These are phyloP conservation scores for Annulohypoxylon nitens DNA, from an alignment of 495 filamentous ascomycete genomes.

Conservation along the genomic window DNA sequence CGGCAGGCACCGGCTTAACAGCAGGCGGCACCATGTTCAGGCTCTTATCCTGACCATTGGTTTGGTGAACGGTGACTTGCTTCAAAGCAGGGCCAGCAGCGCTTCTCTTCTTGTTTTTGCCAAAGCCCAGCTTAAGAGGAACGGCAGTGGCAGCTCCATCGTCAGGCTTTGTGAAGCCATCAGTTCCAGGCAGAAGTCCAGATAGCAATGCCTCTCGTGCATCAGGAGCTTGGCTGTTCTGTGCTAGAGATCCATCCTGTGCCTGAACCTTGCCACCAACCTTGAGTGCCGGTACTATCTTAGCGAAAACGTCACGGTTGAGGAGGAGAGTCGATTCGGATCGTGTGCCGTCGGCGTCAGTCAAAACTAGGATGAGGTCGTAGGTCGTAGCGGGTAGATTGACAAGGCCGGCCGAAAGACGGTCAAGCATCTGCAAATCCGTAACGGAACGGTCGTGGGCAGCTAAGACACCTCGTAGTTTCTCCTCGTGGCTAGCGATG, in stretches of 20 bases:
- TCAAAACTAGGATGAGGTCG: constrained; percentile 86
- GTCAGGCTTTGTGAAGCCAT: constrained; percentile 79
- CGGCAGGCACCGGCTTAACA: constrained; percentile 59
- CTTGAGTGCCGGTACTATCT: constrained; percentile 76
- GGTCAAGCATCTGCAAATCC: constrained; percentile 98
- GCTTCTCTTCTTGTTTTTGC: constrained; percentile 70
- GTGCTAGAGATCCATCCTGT: constrained; percentile 73
- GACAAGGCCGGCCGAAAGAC: constrained; percentile 85
- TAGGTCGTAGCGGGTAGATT: constrained; percentile 82
- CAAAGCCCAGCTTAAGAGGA: constrained; percentile 73
- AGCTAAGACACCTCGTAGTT: constrained; percentile 59
- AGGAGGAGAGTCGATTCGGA: constrained; percentile 71
- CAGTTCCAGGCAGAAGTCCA: constrained; percentile 74
- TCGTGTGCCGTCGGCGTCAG: constrained; percentile 74
- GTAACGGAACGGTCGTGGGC: constrained; percentile 77
- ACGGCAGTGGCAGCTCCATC: constrained; percentile 73
- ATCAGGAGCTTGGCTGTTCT: constrained; percentile 59
- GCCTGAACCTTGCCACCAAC: constrained; percentile 75
- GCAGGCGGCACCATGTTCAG: constrained; percentile 50
- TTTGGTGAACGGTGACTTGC: constrained; percentile 39
- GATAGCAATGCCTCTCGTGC: constrained; percentile 82
- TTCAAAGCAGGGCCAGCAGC: constrained; percentile 41
- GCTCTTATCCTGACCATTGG: constrained; percentile 39
- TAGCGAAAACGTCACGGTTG: constrained; percentile 74
- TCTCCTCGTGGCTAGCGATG: constrained; percentile 63